Evolutionary conservation across 805 yeast species (phyloP).

Genomic region (Clavispora carvajalis): DNA sequence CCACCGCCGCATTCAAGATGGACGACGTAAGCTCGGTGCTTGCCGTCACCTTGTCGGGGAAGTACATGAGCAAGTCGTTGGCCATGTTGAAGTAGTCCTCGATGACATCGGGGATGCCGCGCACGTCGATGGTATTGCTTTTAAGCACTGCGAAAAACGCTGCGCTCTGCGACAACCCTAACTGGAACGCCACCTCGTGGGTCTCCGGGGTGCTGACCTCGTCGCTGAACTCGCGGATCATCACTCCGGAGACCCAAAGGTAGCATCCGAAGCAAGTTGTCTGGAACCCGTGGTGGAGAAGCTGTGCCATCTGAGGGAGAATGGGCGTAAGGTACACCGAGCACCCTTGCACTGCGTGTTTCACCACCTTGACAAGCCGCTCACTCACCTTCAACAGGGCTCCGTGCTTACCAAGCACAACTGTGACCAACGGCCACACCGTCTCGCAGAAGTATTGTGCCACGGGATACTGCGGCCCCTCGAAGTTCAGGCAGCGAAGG

Average conservation of each 20-base stretch:
- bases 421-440: slow-evolving; percentile 54
- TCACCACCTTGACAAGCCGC: slow-evolving; percentile 62
- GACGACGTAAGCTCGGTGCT: slow-evolving; percentile 44
- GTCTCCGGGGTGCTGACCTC: slow-evolving; percentile 42
- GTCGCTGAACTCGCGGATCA: slow-evolving; percentile 70
- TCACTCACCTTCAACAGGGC: slow-evolving; percentile 63
- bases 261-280: slow-evolving; percentile 73
- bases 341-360: slow-evolving; percentile 60
- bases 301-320: slow-evolving; percentile 58
- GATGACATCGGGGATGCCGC: slow-evolving; percentile 57
- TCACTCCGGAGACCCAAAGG: slow-evolving; percentile 82
- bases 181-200: slow-evolving; percentile 63
- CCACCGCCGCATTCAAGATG: slow-evolving; percentile 54
- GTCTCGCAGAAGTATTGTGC: slow-evolving; percentile 48
- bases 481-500: slow-evolving; percentile 43
- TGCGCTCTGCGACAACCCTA: slow-evolving; percentile 61
- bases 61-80: slow-evolving; percentile 71
- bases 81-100: slow-evolving; percentile 86
- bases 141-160: slow-evolving; percentile 46
- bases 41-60: slow-evolving; percentile 48
- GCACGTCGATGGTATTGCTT: slow-evolving; percentile 23
- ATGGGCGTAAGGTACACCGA: slow-evolving; percentile 52
- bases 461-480: slow-evolving; percentile 41
- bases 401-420: slow-evolving; percentile 51
- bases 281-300: slow-evolving; percentile 66